These are phyloP conservation scores for Lathyrus oleraceus DNA, from an alignment of 306 rosid species.

Conservation along the genomic window DNA sequence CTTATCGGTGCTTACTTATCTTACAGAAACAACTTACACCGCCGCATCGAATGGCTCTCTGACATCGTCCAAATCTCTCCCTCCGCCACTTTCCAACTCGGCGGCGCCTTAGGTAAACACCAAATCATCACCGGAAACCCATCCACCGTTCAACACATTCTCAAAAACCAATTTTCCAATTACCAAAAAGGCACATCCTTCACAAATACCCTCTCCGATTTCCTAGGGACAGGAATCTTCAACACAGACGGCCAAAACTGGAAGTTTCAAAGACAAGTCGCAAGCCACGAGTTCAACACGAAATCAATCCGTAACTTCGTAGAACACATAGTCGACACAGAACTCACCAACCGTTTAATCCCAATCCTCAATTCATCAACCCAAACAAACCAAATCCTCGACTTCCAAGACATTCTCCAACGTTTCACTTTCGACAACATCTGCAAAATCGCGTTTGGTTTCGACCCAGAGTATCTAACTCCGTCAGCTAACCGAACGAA, in stretches of 20 bases:
- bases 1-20: constrained; percentile 34
- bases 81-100: constrained; percentile 52
- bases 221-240: constrained; percentile 74
- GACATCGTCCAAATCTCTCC: constrained; percentile 53
- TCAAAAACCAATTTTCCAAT: constrained; percentile 53
- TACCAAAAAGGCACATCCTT: constrained; percentile 49
- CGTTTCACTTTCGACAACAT: constrained; percentile 75
- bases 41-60: constrained; percentile 55
- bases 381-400: constrained; percentile 29
- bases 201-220: constrained; percentile 28
- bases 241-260: constrained; percentile 54
- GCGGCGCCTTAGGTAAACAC: constrained; percentile 34
- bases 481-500: constrained; percentile 43
- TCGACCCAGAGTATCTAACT: constrained; percentile 56
- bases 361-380: constrained; percentile 54
- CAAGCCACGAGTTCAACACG: constrained; percentile 63
- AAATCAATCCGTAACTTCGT: constrained; percentile 61
- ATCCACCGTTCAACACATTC: constrained; percentile 64
- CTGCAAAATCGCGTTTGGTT: constrained; percentile 69
- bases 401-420: constrained; percentile 73
- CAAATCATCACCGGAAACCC: constrained; percentile 58
- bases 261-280: constrained; percentile 72
- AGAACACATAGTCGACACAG: constrained; percentile 62
- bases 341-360: constrained; percentile 53
- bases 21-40: constrained; percentile 16